Conservation (phyloP, 345 rosid genomes). For the Lumnitzera littorea region DNA sequence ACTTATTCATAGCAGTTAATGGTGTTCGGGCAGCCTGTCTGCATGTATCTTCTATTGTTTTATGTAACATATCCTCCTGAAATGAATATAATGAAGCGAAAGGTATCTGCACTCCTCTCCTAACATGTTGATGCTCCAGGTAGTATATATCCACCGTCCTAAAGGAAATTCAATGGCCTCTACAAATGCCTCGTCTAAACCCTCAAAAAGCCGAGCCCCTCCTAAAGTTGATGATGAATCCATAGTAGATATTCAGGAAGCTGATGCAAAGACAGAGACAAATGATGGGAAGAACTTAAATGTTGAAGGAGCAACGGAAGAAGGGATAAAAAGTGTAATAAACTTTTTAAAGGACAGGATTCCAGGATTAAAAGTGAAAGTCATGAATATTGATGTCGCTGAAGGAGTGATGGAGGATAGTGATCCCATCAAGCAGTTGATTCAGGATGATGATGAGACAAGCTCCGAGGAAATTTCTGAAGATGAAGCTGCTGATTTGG, state of each 20-base stretch:
- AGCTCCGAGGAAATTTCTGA: constrained; percentile 44
- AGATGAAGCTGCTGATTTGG: constrained; percentile 42
- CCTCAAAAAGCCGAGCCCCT: constrained; percentile 32
- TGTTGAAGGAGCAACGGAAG: constrained; percentile 76
- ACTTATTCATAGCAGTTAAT: too few species aligned
- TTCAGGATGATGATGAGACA: constrained; percentile 53
- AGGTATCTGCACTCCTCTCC: too few species aligned
- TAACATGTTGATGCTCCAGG: constrained; percentile 33
- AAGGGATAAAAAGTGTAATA: constrained; percentile 84
- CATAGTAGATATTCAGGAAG: constrained; percentile 43
- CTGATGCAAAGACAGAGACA: constrained; percentile 50
- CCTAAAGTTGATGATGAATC: constrained; percentile 43
- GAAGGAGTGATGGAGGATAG: constrained; percentile 45
- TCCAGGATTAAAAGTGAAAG: constrained; percentile 82
- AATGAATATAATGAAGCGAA: too few species aligned
- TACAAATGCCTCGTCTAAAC: constrained; percentile 32
- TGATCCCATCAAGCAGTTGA: constrained; percentile 52
- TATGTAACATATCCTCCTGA: too few species aligned
- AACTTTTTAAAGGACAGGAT: constrained; percentile 91
- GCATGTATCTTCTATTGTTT: too few species aligned
- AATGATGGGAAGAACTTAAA: constrained; percentile 60
- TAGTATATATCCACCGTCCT: constrained; percentile 59
- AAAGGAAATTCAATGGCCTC: constrained; percentile 41
- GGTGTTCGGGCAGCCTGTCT: too few species aligned
- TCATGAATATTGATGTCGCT: constrained; percentile 51